Evolutionary conservation across 2,329 filamentous ascomycete genomes (phyloP).

Genomic region (Epicoccum sorghinum): DNA sequence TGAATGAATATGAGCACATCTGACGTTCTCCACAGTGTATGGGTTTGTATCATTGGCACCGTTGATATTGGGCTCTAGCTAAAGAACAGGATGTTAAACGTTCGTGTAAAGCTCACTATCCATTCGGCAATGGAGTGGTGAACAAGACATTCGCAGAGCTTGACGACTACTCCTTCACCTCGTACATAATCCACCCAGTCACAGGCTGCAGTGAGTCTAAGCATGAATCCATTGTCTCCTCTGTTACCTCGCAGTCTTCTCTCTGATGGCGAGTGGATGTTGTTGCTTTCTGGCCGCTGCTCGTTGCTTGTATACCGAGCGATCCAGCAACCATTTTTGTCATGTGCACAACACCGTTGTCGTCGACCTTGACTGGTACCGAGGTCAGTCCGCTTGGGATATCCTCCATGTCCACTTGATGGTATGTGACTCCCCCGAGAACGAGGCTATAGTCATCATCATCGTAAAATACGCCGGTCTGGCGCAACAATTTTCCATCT

Average conservation of each 20-base stretch:
- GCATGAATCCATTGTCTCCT: background rate
- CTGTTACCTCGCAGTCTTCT: too few relatives aligned
- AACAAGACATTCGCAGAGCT: too few relatives aligned
- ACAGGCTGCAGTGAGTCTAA: conserved; percentile 18
- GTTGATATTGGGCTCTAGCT: too few relatives aligned
- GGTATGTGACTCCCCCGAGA: conserved; percentile 12
- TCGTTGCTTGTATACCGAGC: conserved; percentile 14
- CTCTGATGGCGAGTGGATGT: too few relatives aligned
- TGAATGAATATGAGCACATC: too few relatives aligned
- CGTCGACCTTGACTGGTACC: conserved; percentile 19
- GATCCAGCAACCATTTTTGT: conserved; percentile 24
- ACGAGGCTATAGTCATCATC: background rate
- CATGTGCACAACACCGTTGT: conserved; percentile 10
- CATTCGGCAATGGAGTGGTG: too few relatives aligned
- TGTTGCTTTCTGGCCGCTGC: background rate
- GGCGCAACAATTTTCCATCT: conserved; percentile 14
- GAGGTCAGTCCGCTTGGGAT: conserved; percentile 14
- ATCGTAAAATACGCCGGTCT: too few relatives aligned
- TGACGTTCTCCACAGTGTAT: too few relatives aligned
- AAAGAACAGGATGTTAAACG: too few relatives aligned
- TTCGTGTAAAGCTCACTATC: too few relatives aligned
- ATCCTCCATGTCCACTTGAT: conserved; percentile 5
- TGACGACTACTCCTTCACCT: background rate
- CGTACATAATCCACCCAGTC: conserved; percentile 23
- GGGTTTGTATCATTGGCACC: too few relatives aligned